Conservation (phyloP, 2,329 filamentous ascomycete species). For the Lachnellula subtilissima region DNA sequence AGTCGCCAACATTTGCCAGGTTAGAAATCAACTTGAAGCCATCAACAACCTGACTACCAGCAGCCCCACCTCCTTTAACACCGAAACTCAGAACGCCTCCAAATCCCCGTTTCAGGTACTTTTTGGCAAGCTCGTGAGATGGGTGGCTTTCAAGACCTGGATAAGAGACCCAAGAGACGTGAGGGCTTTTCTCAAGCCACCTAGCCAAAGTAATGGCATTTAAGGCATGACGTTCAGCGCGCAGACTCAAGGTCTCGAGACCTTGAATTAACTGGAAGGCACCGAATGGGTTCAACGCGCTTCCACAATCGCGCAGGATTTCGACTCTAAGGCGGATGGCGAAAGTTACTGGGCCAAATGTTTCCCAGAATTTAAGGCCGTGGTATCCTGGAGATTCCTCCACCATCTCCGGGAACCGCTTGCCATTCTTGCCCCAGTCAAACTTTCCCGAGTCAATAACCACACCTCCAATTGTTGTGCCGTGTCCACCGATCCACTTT, state of each 20-base stretch:
- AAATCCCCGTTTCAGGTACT: conserved; percentile 78
- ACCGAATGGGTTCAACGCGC: conserved; percentile 79
- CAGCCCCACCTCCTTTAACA: conserved; percentile 80
- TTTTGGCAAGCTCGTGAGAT: conserved; percentile 76
- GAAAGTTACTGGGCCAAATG: conserved; percentile 77
- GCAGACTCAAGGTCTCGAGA: conserved; percentile 81
- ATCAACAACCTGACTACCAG: conserved; percentile 85
- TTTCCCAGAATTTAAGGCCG: conserved; percentile 90
- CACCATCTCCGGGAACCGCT: conserved; percentile 87
- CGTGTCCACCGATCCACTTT: conserved; percentile 96
- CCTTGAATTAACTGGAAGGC: conserved; percentile 90
- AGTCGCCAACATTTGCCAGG: conserved; percentile 92
- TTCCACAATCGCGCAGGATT: conserved; percentile 80
- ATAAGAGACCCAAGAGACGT: conserved; percentile 92
- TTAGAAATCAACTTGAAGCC: conserved; percentile 94
- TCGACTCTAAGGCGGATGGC: conserved; percentile 84
- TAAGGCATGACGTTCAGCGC: conserved; percentile 78
- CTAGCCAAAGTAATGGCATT: conserved; percentile 76
- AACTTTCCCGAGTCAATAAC: conserved; percentile 88
- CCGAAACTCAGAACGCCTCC: conserved; percentile 92
- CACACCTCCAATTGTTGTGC: conserved; percentile 83
- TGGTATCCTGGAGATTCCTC: conserved; percentile 88
- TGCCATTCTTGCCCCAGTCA: conserved; percentile 81
- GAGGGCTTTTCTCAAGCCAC: conserved; percentile 77
- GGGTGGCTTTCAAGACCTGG: conserved; percentile 79